Evolutionary conservation across 2,329 filamentous ascomycete genomes (phyloP).

Genomic region (Beauveria rudraprayagi): DNA sequence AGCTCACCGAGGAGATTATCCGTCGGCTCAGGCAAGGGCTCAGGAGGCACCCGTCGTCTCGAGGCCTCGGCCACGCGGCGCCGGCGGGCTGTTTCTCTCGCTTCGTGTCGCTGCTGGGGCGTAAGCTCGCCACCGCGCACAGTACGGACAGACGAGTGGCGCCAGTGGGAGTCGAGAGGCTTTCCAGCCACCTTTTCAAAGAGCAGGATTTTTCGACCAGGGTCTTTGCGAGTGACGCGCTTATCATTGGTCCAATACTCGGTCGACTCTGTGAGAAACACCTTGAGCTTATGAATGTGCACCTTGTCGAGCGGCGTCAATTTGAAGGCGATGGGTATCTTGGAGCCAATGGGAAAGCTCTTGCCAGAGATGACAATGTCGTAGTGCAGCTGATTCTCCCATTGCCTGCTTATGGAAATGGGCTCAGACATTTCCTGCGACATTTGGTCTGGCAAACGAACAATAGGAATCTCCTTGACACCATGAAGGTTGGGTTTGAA

Average conservation of each 20-base stretch:
- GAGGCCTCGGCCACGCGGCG: conserved; percentile 48
- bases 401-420: conserved; percentile 85
- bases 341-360: conserved; percentile 81
- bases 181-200: conserved; percentile 84
- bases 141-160: conserved; percentile 67
- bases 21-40: conserved; percentile 40
- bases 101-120: conserved; percentile 37
- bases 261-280: conserved; percentile 81
- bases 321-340: conserved; percentile 90
- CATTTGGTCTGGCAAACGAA: conserved; percentile 77
- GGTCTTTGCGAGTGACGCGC: conserved; percentile 76
- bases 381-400: conserved; percentile 93
- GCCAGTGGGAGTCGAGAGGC: conserved; percentile 63
- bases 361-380: conserved; percentile 95
- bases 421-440: conserved; percentile 88
- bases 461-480: conserved; percentile 71
- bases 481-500: conserved; percentile 86
- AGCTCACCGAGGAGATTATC: conserved; percentile 77
- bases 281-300: conserved; percentile 85
- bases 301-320: conserved; percentile 88
- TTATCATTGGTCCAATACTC: conserved; percentile 87
- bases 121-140: conserved; percentile 72
- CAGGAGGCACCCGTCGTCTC: conserved; percentile 29
- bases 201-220: conserved; percentile 72
- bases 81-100: conserved; percentile 36